Percentiles rank a stretch among this genome's conserved stretches.
phyloP scores from a whole-genome alignment of 192 early-diverging fungal genomes.

The Lunasporangiospora selenospora region DNA sequence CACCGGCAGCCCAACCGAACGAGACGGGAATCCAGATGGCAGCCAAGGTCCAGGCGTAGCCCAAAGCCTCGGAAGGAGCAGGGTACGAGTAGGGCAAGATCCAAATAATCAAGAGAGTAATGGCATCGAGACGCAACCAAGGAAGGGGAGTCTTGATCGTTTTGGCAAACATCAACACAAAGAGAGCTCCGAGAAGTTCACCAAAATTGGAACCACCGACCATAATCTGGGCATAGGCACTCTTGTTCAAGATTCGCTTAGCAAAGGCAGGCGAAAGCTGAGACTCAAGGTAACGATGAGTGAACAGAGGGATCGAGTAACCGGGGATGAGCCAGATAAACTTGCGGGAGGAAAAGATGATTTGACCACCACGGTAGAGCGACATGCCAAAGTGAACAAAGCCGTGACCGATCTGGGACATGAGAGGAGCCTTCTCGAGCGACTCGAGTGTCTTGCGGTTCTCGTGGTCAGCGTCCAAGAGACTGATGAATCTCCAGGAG shows the following conservation, averaged over 20 bases:
- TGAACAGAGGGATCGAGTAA: slow-evolving; percentile 60
- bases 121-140: slow-evolving; percentile 59
- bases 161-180: slow-evolving; percentile 56
- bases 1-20: slow-evolving; percentile 66
- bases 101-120: slow-evolving; percentile 49
- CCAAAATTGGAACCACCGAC: slow-evolving; percentile 69
- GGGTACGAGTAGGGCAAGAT: slow-evolving; percentile 39
- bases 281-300: slow-evolving; percentile 65
- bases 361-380: slow-evolving; percentile 48
- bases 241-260: slow-evolving; percentile 48
- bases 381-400: slow-evolving; percentile 55
- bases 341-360: slow-evolving; percentile 58
- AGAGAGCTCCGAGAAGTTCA: slow-evolving; percentile 58
- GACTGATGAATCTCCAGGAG: slow-evolving; percentile 54
- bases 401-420: slow-evolving; percentile 37
- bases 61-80: slow-evolving; percentile 9
- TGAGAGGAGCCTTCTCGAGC: slow-evolving; percentile 3
- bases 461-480: slow-evolving; percentile 14
- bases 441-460: slow-evolving; percentile 11
- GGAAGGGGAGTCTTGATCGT: slow-evolving; percentile 61
- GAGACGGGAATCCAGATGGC: slow-evolving; percentile 57
- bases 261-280: slow-evolving; percentile 57
- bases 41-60: slow-evolving; percentile 55
- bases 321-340: slow-evolving; percentile 66
- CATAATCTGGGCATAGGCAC: slow-evolving; percentile 55